Base-by-base conservation (phyloP, 768 basidiomycete species). In the Dictyophora rubrovolvata region DNA sequence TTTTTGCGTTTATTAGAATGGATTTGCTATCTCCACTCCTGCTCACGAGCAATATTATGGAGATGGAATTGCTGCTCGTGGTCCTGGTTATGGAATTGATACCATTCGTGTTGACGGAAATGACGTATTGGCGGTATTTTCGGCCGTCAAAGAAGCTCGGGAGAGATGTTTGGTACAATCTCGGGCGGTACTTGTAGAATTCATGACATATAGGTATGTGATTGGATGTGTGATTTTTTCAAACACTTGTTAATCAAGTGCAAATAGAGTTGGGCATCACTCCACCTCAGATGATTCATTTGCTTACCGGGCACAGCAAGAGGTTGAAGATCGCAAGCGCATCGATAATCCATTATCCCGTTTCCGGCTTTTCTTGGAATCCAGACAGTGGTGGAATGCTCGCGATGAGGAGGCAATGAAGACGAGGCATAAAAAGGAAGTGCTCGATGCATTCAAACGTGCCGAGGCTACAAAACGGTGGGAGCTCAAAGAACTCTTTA, bases 281-380 rank as follows among this genome's bases (percentile, higher is more conserved):
- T 92, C 89, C 17, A 94, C 90, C 0, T 95, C 93, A 10, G 94
- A 97, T 66, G 93, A 97, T 70, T 94, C 92, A 5, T 94, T 89
- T 66, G 93, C 93, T 20, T 97, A 97, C 69, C 84, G 93, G 46
- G 79, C 89, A 1, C 81, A 89, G 18, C 81, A 89, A 58, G 94
- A 95, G 66, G 94, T 96, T 33, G 90, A 95, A 71, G 87, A 93
- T 64, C 82, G 87, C 66, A 93, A 91, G 73, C 85, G 89, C 34
- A 83, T 96, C 58, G 90, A 95, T 62, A 93, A 94, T 68, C 93
- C 93, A 1, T 82, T 93, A 60, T 77, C 79, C 22, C 85, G 93
- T 33, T 89, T 94, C 70, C 80, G 90, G n/a, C 69, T 86, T 18
- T 96, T 83, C 73, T 79, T 96, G 74, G 89, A 93, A 67, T 80